Base-by-base conservation (phyloP, 805 yeast genomes). In the Yarrowia bubula region DNA sequence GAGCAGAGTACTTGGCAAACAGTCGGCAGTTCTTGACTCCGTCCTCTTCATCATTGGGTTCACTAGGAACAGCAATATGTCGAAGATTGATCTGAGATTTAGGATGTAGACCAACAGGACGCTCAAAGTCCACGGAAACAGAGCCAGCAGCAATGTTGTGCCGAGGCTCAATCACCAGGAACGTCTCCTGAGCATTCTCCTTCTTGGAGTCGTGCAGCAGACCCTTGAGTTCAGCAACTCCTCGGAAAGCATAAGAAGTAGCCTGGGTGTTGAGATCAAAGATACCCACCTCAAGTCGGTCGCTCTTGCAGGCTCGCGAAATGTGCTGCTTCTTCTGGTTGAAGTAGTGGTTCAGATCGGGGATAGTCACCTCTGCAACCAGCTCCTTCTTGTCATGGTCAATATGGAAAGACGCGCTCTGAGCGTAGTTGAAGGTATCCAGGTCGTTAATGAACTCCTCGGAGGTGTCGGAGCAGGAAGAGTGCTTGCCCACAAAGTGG, bases 1-100 rank as follows among this genome's bases (percentile, higher is more conserved):
- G 85, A 10, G 84, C 69, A 8, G 79, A 78, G 32, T 81, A 71
- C 67, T 76, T 75, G 33, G 80, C 72, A 67, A 75, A 83, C 14
- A 82, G 76, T 41, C 76, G 75, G 74, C 89, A 85, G 3, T 70
- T 65, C 1, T 38, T 38, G 37, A 38, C 47, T 10, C 42, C 61
- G 17, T 55, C 61, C 8, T 41, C 47, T 4, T 55, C 47, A 17
- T 55, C 47, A 2, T 31, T 32, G 38, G 33, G 61, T 13, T 55
- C 47, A 1, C 38, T 13, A 6, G 61, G 61, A 8, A 41, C 32
- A 15, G 47, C 47, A 13, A 55, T 55, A 17, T 55, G 61, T 55
- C 47, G 39, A 11, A 55, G 47, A 14, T 9, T 15, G 38, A 55
- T 17, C 61, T 55, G 10, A 1, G 64, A 58, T 32, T 58, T 58